A percentile compares a stretch with the other conserved stretches of the same genome.
Conservation (phyloP, 208 protist genomes). For the Trypanosoma brucei region DNA sequence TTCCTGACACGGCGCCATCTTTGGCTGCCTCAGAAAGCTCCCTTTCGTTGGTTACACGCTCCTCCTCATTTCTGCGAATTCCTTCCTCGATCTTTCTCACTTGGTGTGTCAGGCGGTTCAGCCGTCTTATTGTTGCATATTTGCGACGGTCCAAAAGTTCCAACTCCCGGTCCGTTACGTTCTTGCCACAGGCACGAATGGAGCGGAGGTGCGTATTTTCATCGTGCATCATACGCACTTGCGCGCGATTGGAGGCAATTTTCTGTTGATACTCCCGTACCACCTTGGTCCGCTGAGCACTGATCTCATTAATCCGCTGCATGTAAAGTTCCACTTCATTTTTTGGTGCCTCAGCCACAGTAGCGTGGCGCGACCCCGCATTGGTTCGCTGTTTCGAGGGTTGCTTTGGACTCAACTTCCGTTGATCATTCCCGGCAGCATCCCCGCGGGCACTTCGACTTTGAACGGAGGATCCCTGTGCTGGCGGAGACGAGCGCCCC, state of each 20-base stretch:
- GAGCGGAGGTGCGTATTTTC: constrained; percentile 60
- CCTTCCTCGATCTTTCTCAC: constrained; percentile 15
- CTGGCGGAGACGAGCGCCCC: too few species aligned
- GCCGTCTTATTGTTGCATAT: constrained; percentile 33
- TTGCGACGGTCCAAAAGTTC: constrained; percentile 43
- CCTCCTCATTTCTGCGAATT: constrained; percentile 9
- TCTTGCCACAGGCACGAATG: constrained; percentile 29
- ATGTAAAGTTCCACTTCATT: constrained; percentile 25
- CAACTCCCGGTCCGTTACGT: constrained; percentile 56
- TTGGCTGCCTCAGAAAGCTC: background rate
- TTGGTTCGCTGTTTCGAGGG: constrained; percentile 3
- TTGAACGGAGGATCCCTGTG: too few species aligned
- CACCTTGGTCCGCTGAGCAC: constrained; percentile 28
- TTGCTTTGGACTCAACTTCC: background rate
- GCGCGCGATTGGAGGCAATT: constrained; percentile 35
- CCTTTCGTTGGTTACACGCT: background rate
- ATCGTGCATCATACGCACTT: constrained; percentile 46
- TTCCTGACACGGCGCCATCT: constrained; percentile 30
- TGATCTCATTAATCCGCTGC: constrained; percentile 40
- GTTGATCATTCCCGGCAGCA: background rate
- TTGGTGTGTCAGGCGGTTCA: constrained; percentile 54
- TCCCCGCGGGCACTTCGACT: background rate
- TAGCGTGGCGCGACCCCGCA: constrained; percentile 10
- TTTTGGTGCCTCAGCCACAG: constrained; percentile 6
- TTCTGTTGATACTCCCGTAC: constrained; percentile 36